phyloP scores from a whole-genome alignment of 345 rosid species.

The Nephelium lappaceum region DNA sequence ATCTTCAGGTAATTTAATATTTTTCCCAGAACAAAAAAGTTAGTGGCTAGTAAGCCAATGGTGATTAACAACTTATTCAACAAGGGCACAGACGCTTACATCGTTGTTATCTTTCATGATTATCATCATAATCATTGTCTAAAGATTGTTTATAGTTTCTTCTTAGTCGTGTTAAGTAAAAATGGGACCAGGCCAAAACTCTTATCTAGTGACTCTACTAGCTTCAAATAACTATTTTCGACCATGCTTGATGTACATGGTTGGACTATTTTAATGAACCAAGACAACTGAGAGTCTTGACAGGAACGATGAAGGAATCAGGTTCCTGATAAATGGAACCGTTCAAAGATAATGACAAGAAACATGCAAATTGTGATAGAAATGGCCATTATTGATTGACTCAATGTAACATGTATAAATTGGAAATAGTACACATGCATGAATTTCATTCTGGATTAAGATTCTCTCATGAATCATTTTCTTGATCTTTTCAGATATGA shows the following conservation, averaged over 20 bases:
- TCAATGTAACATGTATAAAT: not conserved
- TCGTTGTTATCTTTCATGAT: not conserved
- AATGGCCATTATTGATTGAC: constrained; percentile 11
- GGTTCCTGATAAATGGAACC: constrained; percentile 23
- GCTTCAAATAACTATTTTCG: too few relatives aligned
- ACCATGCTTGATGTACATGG: not conserved
- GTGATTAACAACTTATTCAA: not conserved
- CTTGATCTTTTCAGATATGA: too few relatives aligned
- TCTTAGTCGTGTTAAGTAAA: too few relatives aligned
- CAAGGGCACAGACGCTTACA: not conserved
- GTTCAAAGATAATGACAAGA: not conserved
- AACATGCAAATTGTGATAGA: constrained; percentile 9
- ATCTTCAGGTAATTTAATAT: not conserved
- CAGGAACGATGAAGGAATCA: constrained; percentile 27
- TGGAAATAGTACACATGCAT: not conserved
- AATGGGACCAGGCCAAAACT: too few relatives aligned
- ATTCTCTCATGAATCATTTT: constrained; percentile 6
- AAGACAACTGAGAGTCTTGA: not conserved
- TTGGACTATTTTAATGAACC: not conserved
- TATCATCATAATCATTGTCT: not conserved
- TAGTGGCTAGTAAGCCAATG: constrained; percentile 16
- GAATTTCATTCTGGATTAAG: constrained; percentile 13
- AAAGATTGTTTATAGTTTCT: too few relatives aligned
- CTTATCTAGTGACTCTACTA: not conserved
- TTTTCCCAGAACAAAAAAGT: not conserved